Evolutionary conservation across 129 eudicot species (phyloP), one percentile per base, ranked within the genome.

Genomic region (Oenanthe sinensis): DNA sequence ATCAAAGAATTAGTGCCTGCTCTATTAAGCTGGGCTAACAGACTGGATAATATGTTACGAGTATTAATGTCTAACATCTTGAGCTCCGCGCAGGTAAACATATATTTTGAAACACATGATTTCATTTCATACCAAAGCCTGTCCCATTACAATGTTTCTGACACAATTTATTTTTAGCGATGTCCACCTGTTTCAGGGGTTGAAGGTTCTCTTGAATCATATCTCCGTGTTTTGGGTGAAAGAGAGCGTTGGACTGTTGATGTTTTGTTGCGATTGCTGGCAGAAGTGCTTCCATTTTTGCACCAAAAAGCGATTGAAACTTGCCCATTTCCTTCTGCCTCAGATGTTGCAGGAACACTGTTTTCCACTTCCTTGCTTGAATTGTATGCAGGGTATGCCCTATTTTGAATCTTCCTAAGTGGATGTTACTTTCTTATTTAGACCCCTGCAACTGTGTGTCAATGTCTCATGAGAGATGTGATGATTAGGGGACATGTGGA

Each of bases 171-270:
- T 86, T 81, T 84, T 85, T 90, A 95, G 98, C 93, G 88, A 37
- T 95, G 98, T 67, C 92, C 97, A 71, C 98, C 98, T 74, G 87
- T 95, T 82, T 95, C 98, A 69, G 97, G 98, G 47, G 98, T 95
- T 77, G 97, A 91, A 86, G 90, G 88, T 84, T 91, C 97, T 69
- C 80, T 91, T 45, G 98, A 91, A 87, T 92, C 98, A 37, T 88
- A 95, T 75, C 87, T 95, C 72, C 97, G 86, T 36, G 96, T 87
- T 79, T 83, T 95, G 79, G 98, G 98, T 54, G 98, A 95, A 83
- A 86, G 98, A 83, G 98, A 95, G 62, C 92, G 98, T 39, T 95
- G 98, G 98, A 91, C 85, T 49, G 81, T 95, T 77, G 98, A 95
- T 82, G 98, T 95, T 60, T 79, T 95, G 37, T 77, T 91, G 81